phyloP scores from a whole-genome alignment of 1,284 basidiomycete genomes.

The Sphaerobolus stellatus region DNA sequence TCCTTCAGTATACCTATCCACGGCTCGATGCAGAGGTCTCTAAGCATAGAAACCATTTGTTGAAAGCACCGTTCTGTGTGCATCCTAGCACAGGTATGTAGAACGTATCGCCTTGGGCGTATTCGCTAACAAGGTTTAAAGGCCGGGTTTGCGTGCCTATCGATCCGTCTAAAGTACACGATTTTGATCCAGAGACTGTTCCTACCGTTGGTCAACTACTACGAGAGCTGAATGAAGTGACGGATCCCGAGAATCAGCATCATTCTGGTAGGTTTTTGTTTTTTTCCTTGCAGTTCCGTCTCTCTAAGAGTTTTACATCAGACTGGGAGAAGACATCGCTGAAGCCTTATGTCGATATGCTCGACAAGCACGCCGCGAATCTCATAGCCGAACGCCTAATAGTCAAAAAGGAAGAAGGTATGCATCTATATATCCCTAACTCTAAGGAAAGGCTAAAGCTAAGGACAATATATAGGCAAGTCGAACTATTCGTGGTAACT shows the following conservation, averaged over 20 bases:
- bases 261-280: conserved; percentile 44
- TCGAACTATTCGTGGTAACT: not conserved
- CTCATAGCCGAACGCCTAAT: conserved; percentile 58
- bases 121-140: not conserved
- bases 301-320: conserved; percentile 24
- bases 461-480: conserved; percentile 1
- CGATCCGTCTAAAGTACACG: conserved; percentile 73
- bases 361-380: conserved; percentile 69
- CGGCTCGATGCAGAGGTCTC: conserved; percentile 96
- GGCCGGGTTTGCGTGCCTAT: conserved; percentile 95
- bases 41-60: conserved; percentile 95
- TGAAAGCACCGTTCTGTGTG: conserved; percentile 96
- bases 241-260: conserved; percentile 39
- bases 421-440: not conserved
- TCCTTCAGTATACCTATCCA: conserved; percentile 95
- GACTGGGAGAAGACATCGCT: conserved; percentile 77
- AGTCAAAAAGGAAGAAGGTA: conserved; percentile 50
- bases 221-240: conserved; percentile 65
- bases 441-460: conserved; percentile 1
- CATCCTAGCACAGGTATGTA: conserved; percentile 78
- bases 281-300: conserved; percentile 4
- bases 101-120: conserved; percentile 26
- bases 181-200: conserved; percentile 83
- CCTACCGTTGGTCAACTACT: conserved; percentile 87
- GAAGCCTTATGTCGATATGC: conserved; percentile 86